These are phyloP conservation scores for Neonectria neomacrospora DNA, from an alignment of 2,329 filamentous ascomycete genomes.

Conservation along the genomic window DNA sequence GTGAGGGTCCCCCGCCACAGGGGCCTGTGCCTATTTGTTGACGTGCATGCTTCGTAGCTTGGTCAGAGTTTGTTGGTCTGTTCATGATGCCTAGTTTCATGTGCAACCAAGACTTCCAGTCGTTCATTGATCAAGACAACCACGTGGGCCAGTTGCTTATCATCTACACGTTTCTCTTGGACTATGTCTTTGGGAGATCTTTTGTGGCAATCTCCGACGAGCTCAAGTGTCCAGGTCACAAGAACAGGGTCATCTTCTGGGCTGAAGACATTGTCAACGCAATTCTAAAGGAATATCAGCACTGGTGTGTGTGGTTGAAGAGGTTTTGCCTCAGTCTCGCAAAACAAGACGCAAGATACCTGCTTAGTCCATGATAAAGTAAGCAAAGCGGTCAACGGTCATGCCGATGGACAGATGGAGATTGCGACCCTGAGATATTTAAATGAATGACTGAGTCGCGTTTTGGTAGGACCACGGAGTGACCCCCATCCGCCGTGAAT, in stretches of 20 bases:
- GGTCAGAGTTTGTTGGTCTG: slow-evolving; percentile 35
- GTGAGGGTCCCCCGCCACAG: slow-evolving; percentile 17
- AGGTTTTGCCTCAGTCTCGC: slow-evolving; percentile 39
- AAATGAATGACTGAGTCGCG: neutral
- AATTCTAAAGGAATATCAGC: slow-evolving; percentile 33
- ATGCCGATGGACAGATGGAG: neutral
- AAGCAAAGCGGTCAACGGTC: neutral
- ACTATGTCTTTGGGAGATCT: slow-evolving; percentile 43
- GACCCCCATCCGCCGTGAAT: neutral
- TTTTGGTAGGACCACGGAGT: neutral
- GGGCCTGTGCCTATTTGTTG: neutral
- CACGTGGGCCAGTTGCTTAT: slow-evolving; percentile 49
- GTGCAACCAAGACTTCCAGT: slow-evolving; percentile 46
- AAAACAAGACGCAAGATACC: slow-evolving; percentile 39
- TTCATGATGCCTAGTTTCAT: slow-evolving; percentile 35
- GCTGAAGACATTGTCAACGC: slow-evolving; percentile 30
- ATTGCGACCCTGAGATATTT: neutral
- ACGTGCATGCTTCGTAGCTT: slow-evolving; percentile 28
- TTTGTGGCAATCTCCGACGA: slow-evolving; percentile 36
- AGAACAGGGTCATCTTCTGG: slow-evolving; percentile 43
- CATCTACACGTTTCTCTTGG: slow-evolving; percentile 51
- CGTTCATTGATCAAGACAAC: slow-evolving; percentile 47
- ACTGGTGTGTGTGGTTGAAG: slow-evolving; percentile 37
- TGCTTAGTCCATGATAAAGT: slow-evolving; percentile 36
- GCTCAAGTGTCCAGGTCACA: slow-evolving; percentile 39